Conservation (phyloP, 1,284 basidiomycete species). For the Fereydounia khargensis region DNA sequence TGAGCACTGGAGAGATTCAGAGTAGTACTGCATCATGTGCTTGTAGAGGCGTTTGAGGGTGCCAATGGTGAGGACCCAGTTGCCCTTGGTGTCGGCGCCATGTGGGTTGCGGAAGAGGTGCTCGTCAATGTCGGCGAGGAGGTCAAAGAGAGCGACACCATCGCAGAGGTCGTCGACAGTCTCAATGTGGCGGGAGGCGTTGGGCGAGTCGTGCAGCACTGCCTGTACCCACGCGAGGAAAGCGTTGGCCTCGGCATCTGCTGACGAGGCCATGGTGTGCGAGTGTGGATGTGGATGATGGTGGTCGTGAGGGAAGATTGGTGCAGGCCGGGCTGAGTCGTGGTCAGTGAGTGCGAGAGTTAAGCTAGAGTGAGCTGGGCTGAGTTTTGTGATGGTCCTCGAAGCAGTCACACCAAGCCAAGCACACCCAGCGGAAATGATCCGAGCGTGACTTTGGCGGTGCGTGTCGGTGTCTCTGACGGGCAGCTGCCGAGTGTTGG, state of each 20-base stretch:
- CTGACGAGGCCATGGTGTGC: background rate
- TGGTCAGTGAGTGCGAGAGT: no score
- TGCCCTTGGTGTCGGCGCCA: conserved; percentile 63
- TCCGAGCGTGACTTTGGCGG: no score
- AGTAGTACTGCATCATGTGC: conserved; percentile 74
- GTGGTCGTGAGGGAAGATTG: no score
- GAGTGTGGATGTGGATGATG: no score
- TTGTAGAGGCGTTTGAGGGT: conserved; percentile 79
- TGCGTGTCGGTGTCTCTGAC: no score
- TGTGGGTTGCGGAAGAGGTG: conserved; percentile 66
- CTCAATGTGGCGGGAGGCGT: conserved; percentile 4
- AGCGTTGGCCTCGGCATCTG: conserved; percentile 26
- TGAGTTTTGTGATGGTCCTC: no score
- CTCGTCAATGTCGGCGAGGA: conserved; percentile 62
- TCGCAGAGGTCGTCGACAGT: conserved; percentile 35
- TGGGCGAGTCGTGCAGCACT: conserved; percentile 10
- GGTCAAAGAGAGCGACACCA: conserved; percentile 40
- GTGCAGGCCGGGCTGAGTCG: no score
- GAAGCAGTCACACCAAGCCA: no score
- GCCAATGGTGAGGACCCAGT: conserved; percentile 83
- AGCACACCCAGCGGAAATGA: no score
- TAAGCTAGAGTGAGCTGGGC: no score
- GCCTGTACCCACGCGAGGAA: conserved; percentile 36
- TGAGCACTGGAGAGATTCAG: conserved; percentile 23
- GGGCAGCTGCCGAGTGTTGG: no score